Conservation (phyloP, 495 filamentous ascomycete species). For the Penicillium bovifimosum region DNA sequence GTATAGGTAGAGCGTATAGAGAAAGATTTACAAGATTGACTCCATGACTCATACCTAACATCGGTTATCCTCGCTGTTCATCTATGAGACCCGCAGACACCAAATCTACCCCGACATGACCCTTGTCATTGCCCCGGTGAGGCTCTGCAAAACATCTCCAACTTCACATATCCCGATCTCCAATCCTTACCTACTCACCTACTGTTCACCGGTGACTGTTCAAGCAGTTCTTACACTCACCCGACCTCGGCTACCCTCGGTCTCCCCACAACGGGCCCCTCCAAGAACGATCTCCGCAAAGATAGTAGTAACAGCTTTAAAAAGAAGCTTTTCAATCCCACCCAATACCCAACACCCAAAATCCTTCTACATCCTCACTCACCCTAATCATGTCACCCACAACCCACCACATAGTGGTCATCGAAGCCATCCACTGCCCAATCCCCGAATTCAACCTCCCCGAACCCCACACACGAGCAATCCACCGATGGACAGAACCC, state of each 20-base stretch:
- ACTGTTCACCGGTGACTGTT: too few species aligned
- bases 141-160: neutral
- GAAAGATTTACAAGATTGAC: too few species aligned
- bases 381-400: neutral
- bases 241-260: neutral
- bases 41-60: neutral
- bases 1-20: too few species aligned
- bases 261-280: neutral
- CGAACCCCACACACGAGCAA: slow-evolving; percentile 25
- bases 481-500: slow-evolving; percentile 28
- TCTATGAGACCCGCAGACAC: neutral
- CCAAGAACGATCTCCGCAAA: too few species aligned
- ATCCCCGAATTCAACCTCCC: slow-evolving; percentile 38
- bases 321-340: neutral
- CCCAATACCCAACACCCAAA: neutral
- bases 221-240: too few species aligned
- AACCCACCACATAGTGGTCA: slow-evolving; percentile 39
- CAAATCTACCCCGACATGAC: neutral
- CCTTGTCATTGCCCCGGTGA: neutral
- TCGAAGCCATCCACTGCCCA: slow-evolving; percentile 42
- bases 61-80: neutral
- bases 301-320: too few species aligned
- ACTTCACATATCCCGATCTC: too few species aligned
- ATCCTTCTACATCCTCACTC: neutral
- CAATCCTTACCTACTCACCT: too few species aligned